These are phyloP conservation scores for Vitis rupestris DNA, from an alignment of 164 flowering plant species.

Conservation along the genomic window DNA sequence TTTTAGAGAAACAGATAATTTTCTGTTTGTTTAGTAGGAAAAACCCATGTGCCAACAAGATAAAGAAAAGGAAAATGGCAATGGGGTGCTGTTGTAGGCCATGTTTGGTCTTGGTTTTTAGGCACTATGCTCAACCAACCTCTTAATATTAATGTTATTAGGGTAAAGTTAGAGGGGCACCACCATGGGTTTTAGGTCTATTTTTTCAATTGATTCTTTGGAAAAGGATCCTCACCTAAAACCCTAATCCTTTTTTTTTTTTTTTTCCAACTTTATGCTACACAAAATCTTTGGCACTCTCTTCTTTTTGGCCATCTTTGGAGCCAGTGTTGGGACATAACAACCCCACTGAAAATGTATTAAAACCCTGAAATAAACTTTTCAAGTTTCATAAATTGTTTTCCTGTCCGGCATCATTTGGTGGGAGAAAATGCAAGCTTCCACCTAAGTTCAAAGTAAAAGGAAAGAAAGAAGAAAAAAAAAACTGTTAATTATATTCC, in stretches of 20 bases:
- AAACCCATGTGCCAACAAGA: too few relatives aligned
- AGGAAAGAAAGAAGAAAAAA: not conserved
- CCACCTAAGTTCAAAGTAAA: slow-evolving; percentile 28
- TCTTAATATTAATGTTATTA: too few relatives aligned
- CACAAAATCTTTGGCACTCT: slow-evolving; percentile 29
- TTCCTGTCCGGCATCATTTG: slow-evolving; percentile 50
- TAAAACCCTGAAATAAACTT: slow-evolving; percentile 9
- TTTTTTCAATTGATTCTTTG: slow-evolving; percentile 7
- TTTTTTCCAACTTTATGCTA: slow-evolving; percentile 32
- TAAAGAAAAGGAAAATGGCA: too few relatives aligned
- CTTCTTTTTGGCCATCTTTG: slow-evolving; percentile 22
- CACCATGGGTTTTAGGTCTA: slow-evolving; percentile 2
- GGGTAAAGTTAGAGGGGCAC: not conserved
- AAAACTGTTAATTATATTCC: slow-evolving; percentile 13
- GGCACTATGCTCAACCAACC: too few relatives aligned
- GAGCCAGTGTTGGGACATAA: slow-evolving; percentile 20
- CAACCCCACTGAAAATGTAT: slow-evolving; percentile 28
- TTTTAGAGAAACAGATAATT: not conserved
- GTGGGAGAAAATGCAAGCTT: slow-evolving; percentile 36
- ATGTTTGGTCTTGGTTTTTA: too few relatives aligned
- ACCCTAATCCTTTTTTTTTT: slow-evolving; percentile 13
- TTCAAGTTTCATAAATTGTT: slow-evolving; percentile 38
- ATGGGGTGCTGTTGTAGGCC: too few relatives aligned
- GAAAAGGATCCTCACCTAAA: slow-evolving; percentile 20
- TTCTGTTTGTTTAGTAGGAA: not conserved